Percentiles rank a stretch among this genome's conserved stretches.
Conservation (phyloP, 2,329 filamentous ascomycete species). For the Fusarium proliferatum region DNA sequence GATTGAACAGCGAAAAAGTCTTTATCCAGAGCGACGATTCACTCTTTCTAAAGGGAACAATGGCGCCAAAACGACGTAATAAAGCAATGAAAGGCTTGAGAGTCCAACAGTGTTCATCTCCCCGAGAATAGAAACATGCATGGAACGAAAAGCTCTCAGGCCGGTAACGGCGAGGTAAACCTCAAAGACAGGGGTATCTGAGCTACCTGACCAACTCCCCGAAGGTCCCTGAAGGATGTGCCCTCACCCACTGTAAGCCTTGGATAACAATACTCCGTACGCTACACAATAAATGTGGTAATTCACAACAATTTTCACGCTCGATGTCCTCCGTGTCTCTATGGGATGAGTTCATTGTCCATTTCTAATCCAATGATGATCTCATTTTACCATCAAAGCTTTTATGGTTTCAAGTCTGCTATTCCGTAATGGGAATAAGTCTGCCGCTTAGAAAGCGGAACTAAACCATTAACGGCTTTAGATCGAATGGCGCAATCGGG, state of each 20-base stretch:
- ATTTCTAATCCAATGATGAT: slow-evolving; percentile 25
- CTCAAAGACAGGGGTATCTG: neutral
- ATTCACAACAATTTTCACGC: neutral
- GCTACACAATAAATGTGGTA: neutral
- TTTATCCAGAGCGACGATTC: too few species aligned
- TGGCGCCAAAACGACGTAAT: neutral
- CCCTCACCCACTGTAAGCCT: neutral
- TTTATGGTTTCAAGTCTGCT: slow-evolving; percentile 9
- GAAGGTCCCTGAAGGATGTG: slow-evolving; percentile 10
- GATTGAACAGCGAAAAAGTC: neutral
- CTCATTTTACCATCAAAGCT: slow-evolving; percentile 17
- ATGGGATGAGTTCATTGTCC: slow-evolving; percentile 9
- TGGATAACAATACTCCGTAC: neutral
- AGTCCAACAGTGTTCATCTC: neutral
- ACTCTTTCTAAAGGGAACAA: neutral
- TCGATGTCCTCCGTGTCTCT: neutral
- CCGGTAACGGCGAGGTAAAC: neutral
- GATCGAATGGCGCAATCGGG: slow-evolving; percentile 43
- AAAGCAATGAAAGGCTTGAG: neutral
- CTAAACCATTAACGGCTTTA: neutral
- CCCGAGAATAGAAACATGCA: slow-evolving; percentile 27
- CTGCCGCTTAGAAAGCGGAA: slow-evolving; percentile 15
- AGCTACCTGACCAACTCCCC: slow-evolving; percentile 26
- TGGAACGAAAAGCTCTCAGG: slow-evolving; percentile 15
- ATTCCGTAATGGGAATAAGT: slow-evolving; percentile 17